Conservation (phyloP, 495 filamentous ascomycete species). For the Venustampulla echinocandica region DNA sequence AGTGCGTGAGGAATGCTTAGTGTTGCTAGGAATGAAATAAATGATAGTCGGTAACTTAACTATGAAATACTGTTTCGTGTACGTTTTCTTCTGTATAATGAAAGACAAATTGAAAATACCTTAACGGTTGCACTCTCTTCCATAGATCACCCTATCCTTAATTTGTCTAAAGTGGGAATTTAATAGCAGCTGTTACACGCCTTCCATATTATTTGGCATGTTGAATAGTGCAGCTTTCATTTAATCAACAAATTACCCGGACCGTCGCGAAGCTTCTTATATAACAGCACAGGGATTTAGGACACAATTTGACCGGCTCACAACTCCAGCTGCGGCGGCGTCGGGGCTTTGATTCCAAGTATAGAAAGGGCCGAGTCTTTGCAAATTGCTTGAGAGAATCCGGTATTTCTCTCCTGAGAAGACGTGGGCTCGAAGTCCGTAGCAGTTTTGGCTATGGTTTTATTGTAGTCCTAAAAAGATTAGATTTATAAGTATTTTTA, state of each 20-base stretch:
- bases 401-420: neutral
- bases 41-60: too few species aligned
- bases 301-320: neutral
- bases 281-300: neutral
- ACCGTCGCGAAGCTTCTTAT: neutral
- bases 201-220: neutral
- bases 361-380: neutral
- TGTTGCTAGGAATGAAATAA: constrained; percentile 1
- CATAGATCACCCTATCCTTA: neutral
- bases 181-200: too few species aligned
- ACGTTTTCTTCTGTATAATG: too few species aligned
- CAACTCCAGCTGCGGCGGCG: neutral
- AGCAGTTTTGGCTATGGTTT: constrained; percentile 3
- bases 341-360: constrained; percentile 4
- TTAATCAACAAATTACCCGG: neutral
- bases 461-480: constrained; percentile 3
- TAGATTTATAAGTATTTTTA: neutral
- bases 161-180: neutral
- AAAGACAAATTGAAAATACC: too few species aligned
- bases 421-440: constrained; percentile 1
- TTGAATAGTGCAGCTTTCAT: neutral
- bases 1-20: neutral
- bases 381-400: neutral
- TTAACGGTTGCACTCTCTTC: neutral
- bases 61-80: too few species aligned